Evolutionary conservation across 495 filamentous ascomycete genomes (phyloP), one percentile per base, ranked within the genome.

Genomic region (Podospora sp.): DNA sequence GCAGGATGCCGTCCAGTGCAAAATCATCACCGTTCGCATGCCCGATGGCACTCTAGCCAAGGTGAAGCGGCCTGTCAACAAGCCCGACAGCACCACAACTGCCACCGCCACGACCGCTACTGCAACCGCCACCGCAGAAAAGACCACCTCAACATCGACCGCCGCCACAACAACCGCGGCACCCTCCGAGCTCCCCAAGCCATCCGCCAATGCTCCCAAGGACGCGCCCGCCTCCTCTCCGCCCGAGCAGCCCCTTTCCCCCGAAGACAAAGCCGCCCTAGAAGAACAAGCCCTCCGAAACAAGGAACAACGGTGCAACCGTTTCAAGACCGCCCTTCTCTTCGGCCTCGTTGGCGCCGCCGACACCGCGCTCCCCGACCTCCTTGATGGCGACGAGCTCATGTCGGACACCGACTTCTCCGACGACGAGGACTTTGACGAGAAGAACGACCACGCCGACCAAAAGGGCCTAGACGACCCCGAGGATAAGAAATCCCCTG

Each of bases 41-140:
- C 62, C 62, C 27, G 62, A 63, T 55, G 62, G 62, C 49, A 63
- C 62, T 14, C 62, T 63, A 7, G 62, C 49, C 62, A 63, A 63
- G 50, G 62, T 63, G 25, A 63, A 63, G 62, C 62, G 62, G 5
- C 62, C 46, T 9, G 18, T 53, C 46, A 35, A 35, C 57, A 52
- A 63, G n/a, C 24, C 62, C 8, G 62, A 49, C 29, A 49, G 18
- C n/a, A 35, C 25, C 20, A 60, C 8, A 25, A 8, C 57, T 2
- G 12, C 62, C 27, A n/a, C n/a, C n/a, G n/a, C n/a, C n/a, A n/a
- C n/a, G n/a, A n/a, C n/a, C n/a, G n/a, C n/a, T n/a, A 35, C 62
- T 22, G 26, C 1, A n/a, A 16, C 14, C 5, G 25, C 60, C 60
- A 20, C 61, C 8, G 20, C 35, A 8, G 29, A 22, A 25, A 18